phyloP scores from a whole-genome alignment of 2,329 filamentous ascomycete genomes.

The Helicocarpus griseus region DNA sequence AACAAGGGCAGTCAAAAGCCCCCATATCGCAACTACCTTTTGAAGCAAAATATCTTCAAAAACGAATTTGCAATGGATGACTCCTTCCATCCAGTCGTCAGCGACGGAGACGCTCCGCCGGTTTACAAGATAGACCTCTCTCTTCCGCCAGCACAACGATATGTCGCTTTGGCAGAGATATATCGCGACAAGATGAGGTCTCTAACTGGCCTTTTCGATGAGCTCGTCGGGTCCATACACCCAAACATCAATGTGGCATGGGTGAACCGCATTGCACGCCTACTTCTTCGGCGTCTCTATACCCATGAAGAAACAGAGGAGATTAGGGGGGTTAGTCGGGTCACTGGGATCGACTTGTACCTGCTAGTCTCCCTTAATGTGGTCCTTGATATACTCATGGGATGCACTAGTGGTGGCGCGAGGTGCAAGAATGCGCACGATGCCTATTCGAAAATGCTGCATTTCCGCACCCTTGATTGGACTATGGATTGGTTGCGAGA shows the following conservation, averaged over 20 bases:
- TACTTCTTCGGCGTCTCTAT: constrained; percentile 43
- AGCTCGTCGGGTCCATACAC: constrained; percentile 32
- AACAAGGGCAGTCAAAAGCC: too few relatives aligned
- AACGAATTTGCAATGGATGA: background rate
- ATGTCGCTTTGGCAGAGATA: constrained; percentile 38
- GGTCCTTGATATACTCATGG: constrained; percentile 53
- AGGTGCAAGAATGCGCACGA: constrained; percentile 11
- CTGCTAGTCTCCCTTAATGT: constrained; percentile 54
- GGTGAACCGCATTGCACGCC: constrained; percentile 32
- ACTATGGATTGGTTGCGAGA: constrained; percentile 42
- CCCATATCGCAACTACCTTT: too few relatives aligned
- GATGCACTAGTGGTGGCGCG: constrained; percentile 52
- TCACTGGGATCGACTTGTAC: constrained; percentile 46
- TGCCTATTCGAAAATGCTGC: constrained; percentile 22
- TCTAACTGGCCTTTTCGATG: constrained; percentile 43
- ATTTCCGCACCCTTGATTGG: constrained; percentile 44
- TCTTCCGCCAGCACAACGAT: constrained; percentile 43
- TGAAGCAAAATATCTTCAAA: too few relatives aligned
- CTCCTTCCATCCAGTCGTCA: background rate
- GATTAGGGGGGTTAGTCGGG: constrained; percentile 47
- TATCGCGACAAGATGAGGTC: constrained; percentile 36
- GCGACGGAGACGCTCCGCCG: constrained; percentile 20
- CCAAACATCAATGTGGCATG: constrained; percentile 18
- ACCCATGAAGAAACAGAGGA: constrained; percentile 51
- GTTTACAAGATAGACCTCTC: constrained; percentile 46